Percentiles rank a stretch among this genome's conserved stretches.
These are phyloP conservation scores for Phialemoniopsis sp. DNA, from an alignment of 2,329 filamentous ascomycete species.

Conservation along the genomic window DNA sequence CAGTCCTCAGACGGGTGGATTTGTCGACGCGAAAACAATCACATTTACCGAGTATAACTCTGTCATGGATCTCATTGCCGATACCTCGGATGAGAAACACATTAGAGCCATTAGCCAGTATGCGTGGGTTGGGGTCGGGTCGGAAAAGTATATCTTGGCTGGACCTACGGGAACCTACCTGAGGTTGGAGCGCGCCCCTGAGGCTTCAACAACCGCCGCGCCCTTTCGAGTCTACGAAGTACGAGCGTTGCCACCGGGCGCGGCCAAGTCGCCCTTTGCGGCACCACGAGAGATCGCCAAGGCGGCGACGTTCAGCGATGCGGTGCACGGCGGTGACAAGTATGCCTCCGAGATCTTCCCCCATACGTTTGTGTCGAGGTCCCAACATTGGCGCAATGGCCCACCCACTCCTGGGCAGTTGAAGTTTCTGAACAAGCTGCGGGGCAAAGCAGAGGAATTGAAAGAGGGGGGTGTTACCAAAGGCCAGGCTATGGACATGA, in stretches of 20 bases:
- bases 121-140: constrained; percentile 79
- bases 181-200: constrained; percentile 40
- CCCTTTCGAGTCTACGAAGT: constrained; percentile 42
- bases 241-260: constrained; percentile 36
- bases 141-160: constrained; percentile 66
- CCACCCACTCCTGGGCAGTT: constrained; percentile 65
- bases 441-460: constrained; percentile 47
- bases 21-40: constrained; percentile 38
- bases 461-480: constrained; percentile 60
- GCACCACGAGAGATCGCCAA: constrained; percentile 65
- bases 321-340: constrained; percentile 81
- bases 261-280: constrained; percentile 56
- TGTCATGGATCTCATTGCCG: constrained; percentile 84
- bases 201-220: constrained; percentile 16
- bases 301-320: constrained; percentile 64
- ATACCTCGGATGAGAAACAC: constrained; percentile 73
- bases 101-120: constrained; percentile 72
- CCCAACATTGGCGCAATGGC: constrained; percentile 64
- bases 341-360: constrained; percentile 67
- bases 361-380: constrained; percentile 59
- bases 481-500: constrained; percentile 83
- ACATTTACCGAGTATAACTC: constrained; percentile 89
- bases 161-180: constrained; percentile 60
- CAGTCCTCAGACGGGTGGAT: constrained; percentile 1
- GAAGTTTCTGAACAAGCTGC: constrained; percentile 63